Evolutionary conservation across 352 stramenopile genomes (phyloP).

Genomic region (Pythium chondricola): DNA sequence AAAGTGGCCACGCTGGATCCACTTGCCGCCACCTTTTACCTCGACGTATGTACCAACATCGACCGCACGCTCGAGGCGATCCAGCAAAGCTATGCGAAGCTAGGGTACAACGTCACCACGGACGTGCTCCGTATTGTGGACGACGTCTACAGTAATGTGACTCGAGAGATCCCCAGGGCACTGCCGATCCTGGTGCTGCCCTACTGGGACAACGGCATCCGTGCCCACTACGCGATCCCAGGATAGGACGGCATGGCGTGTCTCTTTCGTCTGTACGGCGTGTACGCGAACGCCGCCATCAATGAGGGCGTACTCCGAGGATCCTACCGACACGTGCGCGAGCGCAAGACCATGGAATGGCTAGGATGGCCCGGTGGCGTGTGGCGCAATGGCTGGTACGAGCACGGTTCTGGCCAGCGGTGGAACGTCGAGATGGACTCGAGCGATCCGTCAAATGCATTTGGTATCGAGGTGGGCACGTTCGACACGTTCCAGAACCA

Average conservation of each 20-base stretch:
- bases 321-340: constrained; percentile 6
- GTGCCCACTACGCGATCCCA: constrained; percentile 17
- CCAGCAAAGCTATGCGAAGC: constrained; percentile 5
- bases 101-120: constrained; percentile 25
- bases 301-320: not conserved
- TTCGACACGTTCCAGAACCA: constrained; percentile 14
- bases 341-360: constrained; percentile 16
- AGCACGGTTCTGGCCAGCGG: constrained; percentile 1
- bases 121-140: constrained; percentile 19
- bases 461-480: constrained; percentile 6
- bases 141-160: constrained; percentile 4
- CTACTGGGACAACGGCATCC: constrained; percentile 23
- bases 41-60: constrained; percentile 12
- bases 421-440: constrained; percentile 24
- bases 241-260: constrained; percentile 21
- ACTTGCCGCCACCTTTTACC: constrained; percentile 4
- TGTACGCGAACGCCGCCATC: constrained; percentile 1
- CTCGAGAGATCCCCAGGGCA: constrained; percentile 8
- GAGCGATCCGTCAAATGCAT: not conserved
- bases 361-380: constrained; percentile 14
- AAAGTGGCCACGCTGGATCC: not conserved
- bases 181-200: constrained; percentile 31
- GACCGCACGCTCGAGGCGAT: constrained; percentile 14
- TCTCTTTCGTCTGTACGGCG: constrained; percentile 19
- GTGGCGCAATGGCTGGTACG: constrained; percentile 34